Evolutionary conservation across 192 early-diverging fungal species (phyloP), one percentile per base, ranked within the genome.

Genomic region (Piromyces sp.): DNA sequence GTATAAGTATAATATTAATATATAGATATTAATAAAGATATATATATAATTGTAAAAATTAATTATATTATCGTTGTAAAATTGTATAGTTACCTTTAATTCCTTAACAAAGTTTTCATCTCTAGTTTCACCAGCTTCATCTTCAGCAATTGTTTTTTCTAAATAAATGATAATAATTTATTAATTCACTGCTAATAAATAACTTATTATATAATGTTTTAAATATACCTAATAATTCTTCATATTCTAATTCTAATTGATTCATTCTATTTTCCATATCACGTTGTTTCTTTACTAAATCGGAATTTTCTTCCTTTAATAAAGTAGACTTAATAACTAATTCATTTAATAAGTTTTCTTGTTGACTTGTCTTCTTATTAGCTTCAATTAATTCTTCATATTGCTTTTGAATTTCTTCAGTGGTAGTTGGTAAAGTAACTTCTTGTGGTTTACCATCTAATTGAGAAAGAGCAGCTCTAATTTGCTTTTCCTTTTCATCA

Each of bases 181-280:
- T n/a, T n/a, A n/a, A n/a, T 33, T 33, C 31, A 33, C 9, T 33
- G 31, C 31, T n/a, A n/a, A n/a, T n/a, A n/a, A n/a, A n/a, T n/a
- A n/a, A 33, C 31, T 33, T 6, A 6, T 33, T 3, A 33, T 33
- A 6, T 33, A 33, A 33, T 9, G 9, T 6, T n/a, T 31, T 11
- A 16, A 79, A 88, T 85, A 80, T 68, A 68, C 90, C 91, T 80
- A 96, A 83, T 78, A 96, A 85, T 82, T 96, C 93, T 81, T 95
- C 93, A 84, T 95, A 95, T 84, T 96, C 95, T 17, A 88, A 81
- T 85, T 96, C 94, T 30, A 95, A 85, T 1, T 87, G 85, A n/a
- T 86, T 86, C 29, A 95, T 85, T 81, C 92, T 92, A 81, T 85
- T 86, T 83, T 95, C 94, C 26, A 94, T 86, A 13, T 94, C 92